Percentiles rank a stretch among this genome's conserved stretches.
Evolutionary conservation across 2,329 filamentous ascomycete genomes (phyloP).

Genomic region (Podosphaera xanthii): DNA sequence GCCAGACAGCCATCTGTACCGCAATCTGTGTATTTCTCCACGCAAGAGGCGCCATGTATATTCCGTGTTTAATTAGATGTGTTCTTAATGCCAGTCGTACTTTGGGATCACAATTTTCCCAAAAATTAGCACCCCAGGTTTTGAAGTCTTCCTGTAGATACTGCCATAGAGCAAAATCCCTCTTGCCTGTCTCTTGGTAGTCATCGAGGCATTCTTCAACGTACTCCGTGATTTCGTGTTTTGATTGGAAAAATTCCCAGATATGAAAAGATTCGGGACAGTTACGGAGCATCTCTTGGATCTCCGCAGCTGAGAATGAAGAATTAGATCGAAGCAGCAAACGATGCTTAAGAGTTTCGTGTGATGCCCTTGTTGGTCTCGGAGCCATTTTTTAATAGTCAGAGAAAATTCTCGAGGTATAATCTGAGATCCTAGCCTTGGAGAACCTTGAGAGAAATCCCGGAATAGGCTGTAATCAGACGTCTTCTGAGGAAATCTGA

Average conservation of each 20-base stretch:
- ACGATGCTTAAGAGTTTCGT: not conserved
- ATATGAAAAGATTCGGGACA: not conserved
- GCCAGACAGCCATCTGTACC: not conserved
- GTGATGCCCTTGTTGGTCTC: not conserved
- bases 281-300: not conserved
- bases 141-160: not conserved
- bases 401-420: too few relatives aligned
- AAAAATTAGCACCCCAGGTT: not conserved
- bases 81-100: not conserved
- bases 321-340: not conserved
- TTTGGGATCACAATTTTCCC: not conserved
- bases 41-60: not conserved
- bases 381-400: not conserved
- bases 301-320: not conserved
- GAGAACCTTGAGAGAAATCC: too few relatives aligned
- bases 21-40: not conserved
- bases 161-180: not conserved
- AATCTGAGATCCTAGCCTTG: too few relatives aligned
- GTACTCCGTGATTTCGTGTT: not conserved
- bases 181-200: not conserved
- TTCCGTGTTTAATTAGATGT: not conserved
- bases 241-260: not conserved
- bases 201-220: not conserved
- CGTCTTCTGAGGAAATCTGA: too few relatives aligned
- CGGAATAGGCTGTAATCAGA: too few relatives aligned